These are phyloP conservation scores for Calocybe gambosa DNA, from an alignment of 1,284 basidiomycete genomes.

Conservation along the genomic window DNA sequence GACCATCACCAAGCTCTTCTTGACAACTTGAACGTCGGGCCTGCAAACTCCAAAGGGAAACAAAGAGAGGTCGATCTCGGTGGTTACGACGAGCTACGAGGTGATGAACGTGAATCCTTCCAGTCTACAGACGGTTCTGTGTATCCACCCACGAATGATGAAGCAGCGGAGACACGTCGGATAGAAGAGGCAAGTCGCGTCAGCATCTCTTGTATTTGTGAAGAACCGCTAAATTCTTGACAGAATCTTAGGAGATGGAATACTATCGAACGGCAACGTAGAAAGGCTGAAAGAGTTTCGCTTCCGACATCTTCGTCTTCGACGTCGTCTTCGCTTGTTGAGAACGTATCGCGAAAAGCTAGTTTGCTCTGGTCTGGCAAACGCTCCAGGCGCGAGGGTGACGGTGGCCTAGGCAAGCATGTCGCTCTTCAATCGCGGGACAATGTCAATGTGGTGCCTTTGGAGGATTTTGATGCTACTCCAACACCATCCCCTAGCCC, in stretches of 20 bases:
- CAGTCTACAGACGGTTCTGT: slow-evolving; percentile 25
- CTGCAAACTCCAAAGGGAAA: slow-evolving; percentile 21
- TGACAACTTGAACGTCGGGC: slow-evolving; percentile 20
- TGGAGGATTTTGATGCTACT: slow-evolving; percentile 42
- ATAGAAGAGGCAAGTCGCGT: slow-evolving; percentile 54
- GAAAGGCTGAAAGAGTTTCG: slow-evolving; percentile 58
- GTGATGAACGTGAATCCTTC: slow-evolving; percentile 21
- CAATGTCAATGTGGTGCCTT: slow-evolving; percentile 39
- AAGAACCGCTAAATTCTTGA: background rate
- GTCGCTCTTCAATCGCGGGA: slow-evolving; percentile 45
- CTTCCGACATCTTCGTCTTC: slow-evolving; percentile 20
- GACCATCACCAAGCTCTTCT: slow-evolving; percentile 22
- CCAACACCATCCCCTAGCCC: slow-evolving; percentile 18
- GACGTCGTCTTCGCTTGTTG: slow-evolving; percentile 39
- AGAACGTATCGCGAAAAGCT: slow-evolving; percentile 49
- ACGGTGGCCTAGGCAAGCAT: slow-evolving; percentile 33
- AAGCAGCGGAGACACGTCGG: slow-evolving; percentile 56
- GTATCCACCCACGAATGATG: slow-evolving; percentile 65
- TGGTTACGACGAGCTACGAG: slow-evolving; percentile 22
- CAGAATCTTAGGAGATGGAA: slow-evolving; percentile 75
- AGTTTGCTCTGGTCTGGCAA: slow-evolving; percentile 43
- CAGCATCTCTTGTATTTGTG: background rate
- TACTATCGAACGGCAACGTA: slow-evolving; percentile 59
- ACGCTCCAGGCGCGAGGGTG: slow-evolving; percentile 27
- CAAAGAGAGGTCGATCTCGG: slow-evolving; percentile 16